phyloP scores from a whole-genome alignment of 495 filamentous ascomycete genomes.

The Talaromyces stipitatus region DNA sequence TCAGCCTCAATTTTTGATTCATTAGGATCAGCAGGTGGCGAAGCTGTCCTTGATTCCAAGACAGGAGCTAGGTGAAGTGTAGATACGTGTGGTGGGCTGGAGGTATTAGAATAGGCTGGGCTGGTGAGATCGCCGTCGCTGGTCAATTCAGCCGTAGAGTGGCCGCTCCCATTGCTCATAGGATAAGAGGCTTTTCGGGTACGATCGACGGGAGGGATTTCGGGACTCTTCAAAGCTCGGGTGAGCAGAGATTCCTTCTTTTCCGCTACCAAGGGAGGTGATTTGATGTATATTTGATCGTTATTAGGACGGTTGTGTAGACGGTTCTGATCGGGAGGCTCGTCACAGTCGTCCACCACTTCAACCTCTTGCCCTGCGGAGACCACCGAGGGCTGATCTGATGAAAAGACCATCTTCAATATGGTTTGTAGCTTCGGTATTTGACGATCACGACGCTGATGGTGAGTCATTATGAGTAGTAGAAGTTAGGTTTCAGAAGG shows the following conservation, averaged over 20 bases:
- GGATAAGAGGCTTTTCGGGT: conserved; percentile 49
- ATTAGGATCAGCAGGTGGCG: conserved; percentile 16
- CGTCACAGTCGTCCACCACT: conserved; percentile 44
- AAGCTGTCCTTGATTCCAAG: conserved; percentile 9
- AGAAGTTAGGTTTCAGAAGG: background rate
- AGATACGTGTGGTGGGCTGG: conserved; percentile 70
- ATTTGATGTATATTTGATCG: conserved; percentile 28
- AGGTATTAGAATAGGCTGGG: conserved; percentile 76
- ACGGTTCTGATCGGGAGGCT: conserved; percentile 35
- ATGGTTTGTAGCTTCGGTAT: conserved; percentile 33
- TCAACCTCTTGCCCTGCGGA: conserved; percentile 34
- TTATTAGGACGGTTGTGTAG: conserved; percentile 19
- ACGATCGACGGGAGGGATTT: conserved; percentile 33
- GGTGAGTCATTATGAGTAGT: conserved; percentile 26
- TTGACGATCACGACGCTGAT: conserved; percentile 27
- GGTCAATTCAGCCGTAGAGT: conserved; percentile 80
- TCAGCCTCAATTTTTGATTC: conserved; percentile 46
- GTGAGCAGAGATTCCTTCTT: conserved; percentile 72
- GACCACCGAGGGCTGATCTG: conserved; percentile 31
- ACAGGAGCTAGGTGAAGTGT: conserved; percentile 16
- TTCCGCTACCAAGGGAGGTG: conserved; percentile 30
- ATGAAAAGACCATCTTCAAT: conserved; percentile 40
- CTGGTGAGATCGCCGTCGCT: conserved; percentile 91
- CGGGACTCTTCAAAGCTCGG: conserved; percentile 59
- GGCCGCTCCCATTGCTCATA: conserved; percentile 65